Evolutionary conservation across 768 basidiomycete genomes (phyloP).

Genomic region (Boletus edulis): DNA sequence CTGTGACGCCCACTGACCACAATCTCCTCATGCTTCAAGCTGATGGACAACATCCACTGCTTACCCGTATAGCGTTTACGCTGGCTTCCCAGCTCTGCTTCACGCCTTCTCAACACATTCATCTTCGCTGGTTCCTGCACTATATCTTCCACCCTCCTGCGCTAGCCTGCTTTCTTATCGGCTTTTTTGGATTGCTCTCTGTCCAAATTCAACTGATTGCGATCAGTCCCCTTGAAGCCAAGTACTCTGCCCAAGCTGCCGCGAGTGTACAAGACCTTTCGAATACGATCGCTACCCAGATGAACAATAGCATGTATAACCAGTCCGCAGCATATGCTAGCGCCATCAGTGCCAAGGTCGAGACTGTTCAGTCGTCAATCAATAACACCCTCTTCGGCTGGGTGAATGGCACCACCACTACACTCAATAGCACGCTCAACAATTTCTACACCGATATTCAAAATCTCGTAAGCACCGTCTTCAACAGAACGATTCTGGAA

Average conservation of each 20-base stretch:
- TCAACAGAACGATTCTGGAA: slow-evolving; percentile 83
- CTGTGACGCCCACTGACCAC: slow-evolving; percentile 64
- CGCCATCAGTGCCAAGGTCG: slow-evolving; percentile 72
- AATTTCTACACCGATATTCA: slow-evolving; percentile 87
- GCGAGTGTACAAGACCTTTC: slow-evolving; percentile 65
- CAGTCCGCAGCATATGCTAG: slow-evolving; percentile 76
- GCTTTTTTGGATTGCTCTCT: slow-evolving; percentile 84
- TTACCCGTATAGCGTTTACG: slow-evolving; percentile 60
- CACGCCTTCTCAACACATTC: slow-evolving; percentile 58
- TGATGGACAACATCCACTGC: slow-evolving; percentile 67
- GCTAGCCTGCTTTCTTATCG: slow-evolving; percentile 87
- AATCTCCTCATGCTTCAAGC: slow-evolving; percentile 76
- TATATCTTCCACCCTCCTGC: slow-evolving; percentile 93
- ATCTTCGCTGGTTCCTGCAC: slow-evolving; percentile 84
- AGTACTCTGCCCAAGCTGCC: slow-evolving; percentile 62
- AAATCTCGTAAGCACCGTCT: slow-evolving; percentile 68
- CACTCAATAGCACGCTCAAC: slow-evolving; percentile 83
- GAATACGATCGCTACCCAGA: slow-evolving; percentile 63
- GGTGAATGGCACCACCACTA: slow-evolving; percentile 90
- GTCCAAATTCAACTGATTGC: slow-evolving; percentile 86
- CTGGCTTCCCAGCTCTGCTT: slow-evolving; percentile 52
- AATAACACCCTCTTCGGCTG: slow-evolving; percentile 91
- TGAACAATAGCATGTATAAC: slow-evolving; percentile 83
- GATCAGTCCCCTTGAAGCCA: slow-evolving; percentile 66
- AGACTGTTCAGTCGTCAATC: slow-evolving; percentile 67